A percentile compares a stretch with the other conserved stretches of the same genome.
phyloP scores from a whole-genome alignment of 495 filamentous ascomycete species.

The Sordaria brevicollis region DNA sequence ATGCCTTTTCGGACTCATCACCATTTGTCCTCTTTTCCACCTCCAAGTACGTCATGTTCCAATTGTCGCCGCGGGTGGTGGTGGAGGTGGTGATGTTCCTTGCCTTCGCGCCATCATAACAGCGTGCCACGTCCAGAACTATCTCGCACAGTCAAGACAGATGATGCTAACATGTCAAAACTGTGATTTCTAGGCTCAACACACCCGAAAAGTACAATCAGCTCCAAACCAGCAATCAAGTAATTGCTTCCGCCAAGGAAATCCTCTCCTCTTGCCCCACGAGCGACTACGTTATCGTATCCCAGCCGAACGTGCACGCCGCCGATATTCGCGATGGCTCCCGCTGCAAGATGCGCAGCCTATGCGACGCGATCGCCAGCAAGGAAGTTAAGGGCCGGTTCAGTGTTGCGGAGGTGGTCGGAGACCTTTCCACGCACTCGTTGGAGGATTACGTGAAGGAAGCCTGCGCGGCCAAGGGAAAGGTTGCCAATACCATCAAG shows the following conservation, averaged over 20 bases:
- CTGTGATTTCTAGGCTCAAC: constrained; percentile 17
- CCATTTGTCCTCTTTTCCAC: constrained; percentile 81
- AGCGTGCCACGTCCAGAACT: background rate
- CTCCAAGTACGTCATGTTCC: constrained; percentile 50
- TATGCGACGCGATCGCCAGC: constrained; percentile 18
- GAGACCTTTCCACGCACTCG: constrained; percentile 38
- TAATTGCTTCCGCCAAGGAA: constrained; percentile 28
- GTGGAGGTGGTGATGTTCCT: no score
- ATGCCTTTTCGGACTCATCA: constrained; percentile 74
- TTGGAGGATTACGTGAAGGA: constrained; percentile 22
- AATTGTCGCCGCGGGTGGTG: background rate
- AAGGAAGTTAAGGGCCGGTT: constrained; percentile 14
- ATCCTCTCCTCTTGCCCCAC: constrained; percentile 60
- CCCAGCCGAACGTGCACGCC: constrained; percentile 66
- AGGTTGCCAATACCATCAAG: constrained; percentile 33
- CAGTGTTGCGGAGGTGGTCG: constrained; percentile 52
- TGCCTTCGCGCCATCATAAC: background rate
- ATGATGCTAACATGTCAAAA: constrained; percentile 7
- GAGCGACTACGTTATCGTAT: constrained; percentile 69
- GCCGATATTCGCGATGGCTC: constrained; percentile 43
- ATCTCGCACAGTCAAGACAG: background rate
- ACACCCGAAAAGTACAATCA: constrained; percentile 16
- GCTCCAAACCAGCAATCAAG: constrained; percentile 34
- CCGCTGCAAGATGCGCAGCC: constrained; percentile 18
- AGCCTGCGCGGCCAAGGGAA: constrained; percentile 28